These are phyloP conservation scores for Mortierella claussenii DNA, from an alignment of 192 early-diverging fungal species.

Conservation along the genomic window DNA sequence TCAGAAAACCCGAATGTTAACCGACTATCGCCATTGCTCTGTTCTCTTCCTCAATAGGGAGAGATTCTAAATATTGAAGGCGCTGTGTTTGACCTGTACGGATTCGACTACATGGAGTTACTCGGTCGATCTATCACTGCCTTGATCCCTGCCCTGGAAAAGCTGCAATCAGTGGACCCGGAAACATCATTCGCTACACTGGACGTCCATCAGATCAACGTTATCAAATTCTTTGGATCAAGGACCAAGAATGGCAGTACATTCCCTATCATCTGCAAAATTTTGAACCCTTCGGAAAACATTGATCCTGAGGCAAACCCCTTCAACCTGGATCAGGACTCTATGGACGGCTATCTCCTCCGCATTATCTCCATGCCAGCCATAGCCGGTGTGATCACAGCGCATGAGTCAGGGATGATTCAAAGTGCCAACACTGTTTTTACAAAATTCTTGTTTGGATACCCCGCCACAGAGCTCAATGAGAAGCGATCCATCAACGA, in stretches of 20 bases:
- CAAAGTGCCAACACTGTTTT: constrained; percentile 67
- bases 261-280: constrained; percentile 67
- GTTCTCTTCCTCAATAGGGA: constrained; percentile 48
- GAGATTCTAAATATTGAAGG: constrained; percentile 56
- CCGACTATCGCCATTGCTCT: background rate
- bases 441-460: constrained; percentile 74
- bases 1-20: background rate
- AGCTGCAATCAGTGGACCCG: constrained; percentile 35
- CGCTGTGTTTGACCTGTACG: constrained; percentile 63
- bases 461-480: constrained; percentile 55
- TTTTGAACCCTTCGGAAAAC: constrained; percentile 38
- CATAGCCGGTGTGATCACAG: constrained; percentile 70
- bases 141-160: constrained; percentile 50
- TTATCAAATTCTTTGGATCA: constrained; percentile 67
- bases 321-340: constrained; percentile 22
- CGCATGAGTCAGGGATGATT: constrained; percentile 60
- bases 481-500: constrained; percentile 62
- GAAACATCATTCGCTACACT: constrained; percentile 40
- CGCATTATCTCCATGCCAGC: constrained; percentile 70
- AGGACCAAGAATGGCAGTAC: constrained; percentile 59
- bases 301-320: constrained; percentile 31
- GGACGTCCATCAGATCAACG: constrained; percentile 62
- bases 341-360: constrained; percentile 46
- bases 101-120: constrained; percentile 57
- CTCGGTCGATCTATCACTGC: constrained; percentile 55